These are phyloP conservation scores for Leptographium wingfieldii DNA, from an alignment of 2,329 filamentous ascomycete species.

Conservation along the genomic window DNA sequence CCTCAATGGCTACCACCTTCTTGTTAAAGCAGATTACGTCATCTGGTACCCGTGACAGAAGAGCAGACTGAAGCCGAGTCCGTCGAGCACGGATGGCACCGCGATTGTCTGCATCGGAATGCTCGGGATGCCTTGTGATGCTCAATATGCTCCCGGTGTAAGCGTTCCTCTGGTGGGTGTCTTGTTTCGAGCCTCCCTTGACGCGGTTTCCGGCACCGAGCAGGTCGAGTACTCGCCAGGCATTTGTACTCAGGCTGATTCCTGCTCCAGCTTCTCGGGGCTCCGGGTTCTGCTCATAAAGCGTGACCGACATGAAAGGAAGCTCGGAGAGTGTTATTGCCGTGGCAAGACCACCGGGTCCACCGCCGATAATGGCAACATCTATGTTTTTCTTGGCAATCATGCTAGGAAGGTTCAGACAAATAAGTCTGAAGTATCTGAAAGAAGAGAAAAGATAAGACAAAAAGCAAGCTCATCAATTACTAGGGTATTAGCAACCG, in stretches of 20 bases:
- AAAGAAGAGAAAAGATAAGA: not conserved
- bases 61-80: not conserved
- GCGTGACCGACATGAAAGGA: not conserved
- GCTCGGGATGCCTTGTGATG: not conserved
- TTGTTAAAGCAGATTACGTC: not conserved
- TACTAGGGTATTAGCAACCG: too few relatives aligned
- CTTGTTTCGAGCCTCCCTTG: not conserved
- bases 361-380: not conserved
- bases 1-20: not conserved
- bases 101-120: not conserved
- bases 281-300: constrained; percentile 1
- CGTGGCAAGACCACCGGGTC: not conserved
- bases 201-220: not conserved
- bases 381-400: too few relatives aligned
- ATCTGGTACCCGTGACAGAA: not conserved
- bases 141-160: not conserved
- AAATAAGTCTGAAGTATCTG: not conserved
- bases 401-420: not conserved
- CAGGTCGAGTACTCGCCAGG: constrained; percentile 1
- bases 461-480: not conserved
- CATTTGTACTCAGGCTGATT: not conserved
- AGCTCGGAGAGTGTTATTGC: not conserved
- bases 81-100: not conserved
- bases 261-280: not conserved
- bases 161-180: constrained; percentile 1